Evolutionary conservation across 1,139 yeast species (phyloP).

Genomic region (Zygosaccharomyces sapae): DNA sequence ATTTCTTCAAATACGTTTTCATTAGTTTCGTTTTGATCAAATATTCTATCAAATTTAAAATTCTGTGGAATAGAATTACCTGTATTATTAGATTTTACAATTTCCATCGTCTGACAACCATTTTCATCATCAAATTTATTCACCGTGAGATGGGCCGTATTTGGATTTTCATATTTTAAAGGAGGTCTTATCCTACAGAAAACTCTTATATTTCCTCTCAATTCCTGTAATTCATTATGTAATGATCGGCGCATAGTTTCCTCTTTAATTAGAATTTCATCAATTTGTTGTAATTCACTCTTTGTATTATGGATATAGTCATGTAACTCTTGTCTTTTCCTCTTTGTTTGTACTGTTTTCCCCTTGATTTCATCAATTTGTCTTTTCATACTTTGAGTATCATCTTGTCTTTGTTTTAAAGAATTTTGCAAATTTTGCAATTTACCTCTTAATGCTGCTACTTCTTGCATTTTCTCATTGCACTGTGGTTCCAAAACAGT

Average conservation of each 20-base stretch:
- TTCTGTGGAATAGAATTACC: slow-evolving; percentile 35
- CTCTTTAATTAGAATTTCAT: slow-evolving; percentile 41
- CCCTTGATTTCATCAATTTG: slow-evolving; percentile 13
- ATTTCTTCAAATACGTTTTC: slow-evolving; percentile 72
- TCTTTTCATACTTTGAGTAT: slow-evolving; percentile 19
- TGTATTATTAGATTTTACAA: slow-evolving; percentile 26
- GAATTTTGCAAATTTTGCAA: slow-evolving; percentile 23
- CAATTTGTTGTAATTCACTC: slow-evolving; percentile 31
- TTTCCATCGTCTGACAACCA: slow-evolving; percentile 34
- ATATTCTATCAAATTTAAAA: slow-evolving; percentile 78
- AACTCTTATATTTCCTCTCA: slow-evolving; percentile 89
- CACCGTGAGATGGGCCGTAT: slow-evolving; percentile 41
- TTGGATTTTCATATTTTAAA: slow-evolving; percentile 27
- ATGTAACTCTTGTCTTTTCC: slow-evolving; percentile 26
- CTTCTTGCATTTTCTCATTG: slow-evolving; percentile 17
- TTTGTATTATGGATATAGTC: slow-evolving; percentile 32
- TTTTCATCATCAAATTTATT: slow-evolving; percentile 52
- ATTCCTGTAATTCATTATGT: slow-evolving; percentile 75
- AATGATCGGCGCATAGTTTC: slow-evolving; percentile 57
- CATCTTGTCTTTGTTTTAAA: slow-evolving; percentile 20
- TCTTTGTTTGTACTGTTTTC: slow-evolving; percentile 19
- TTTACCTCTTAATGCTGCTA: slow-evolving; percentile 21
- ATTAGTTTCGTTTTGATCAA: slow-evolving; percentile 53
- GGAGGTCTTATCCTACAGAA: slow-evolving; percentile 81
- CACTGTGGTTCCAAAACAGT: slow-evolving; percentile 20